Base-by-base conservation (phyloP, 495 filamentous ascomycete genomes). In the Terfezia boudieri region DNA sequence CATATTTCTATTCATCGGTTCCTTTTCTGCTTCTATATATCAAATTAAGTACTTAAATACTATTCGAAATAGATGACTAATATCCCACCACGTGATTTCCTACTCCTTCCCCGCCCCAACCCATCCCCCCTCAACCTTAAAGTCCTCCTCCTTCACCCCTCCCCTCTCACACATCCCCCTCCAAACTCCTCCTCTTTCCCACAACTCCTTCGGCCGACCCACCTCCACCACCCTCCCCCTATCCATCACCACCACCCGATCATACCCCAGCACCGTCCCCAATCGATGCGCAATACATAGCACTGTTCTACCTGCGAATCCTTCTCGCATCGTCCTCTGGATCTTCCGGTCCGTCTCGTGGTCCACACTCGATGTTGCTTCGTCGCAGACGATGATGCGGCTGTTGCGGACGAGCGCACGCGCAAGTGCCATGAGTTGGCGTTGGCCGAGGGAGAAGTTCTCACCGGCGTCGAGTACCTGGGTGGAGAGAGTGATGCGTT, bases 301-400 rank as follows among this genome's bases (percentile, higher is more conserved):
- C 56, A 98, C 64, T 43, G 89, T 98, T 73, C 82, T 85, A 41
- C 87, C 90, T 55, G 76, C 73, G 69, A 98, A 98, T 0, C 82
- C 90, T 14, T 76, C 74, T 1, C 83, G 80, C 67, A 98, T 95
- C 7, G 89, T 93, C 48, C 71, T 70, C 70, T 98, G 90, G 66
- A 98, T 94, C 74, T 87, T 88, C 68, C 84, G 78, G 59, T 98
- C 89, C 10, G 90, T 98, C 66, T 94, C 89, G 69, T 95, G 88
- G 67, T 98, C 89, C 6, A 98, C 87, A 5, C 77, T 82, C 4
- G 79, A 84, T 0, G 89, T 98, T 0, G 90, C 89, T 68, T 95
- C 90, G 70, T 98, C 89, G 67, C 86, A 94, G 51, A 98, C 80
- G 60, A 95, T 94, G 68, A 95, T 94, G 60, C 83, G 83, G 0